Conservation (phyloP, 2,329 filamentous ascomycete species). For the Clonostachys rhizophaga region DNA sequence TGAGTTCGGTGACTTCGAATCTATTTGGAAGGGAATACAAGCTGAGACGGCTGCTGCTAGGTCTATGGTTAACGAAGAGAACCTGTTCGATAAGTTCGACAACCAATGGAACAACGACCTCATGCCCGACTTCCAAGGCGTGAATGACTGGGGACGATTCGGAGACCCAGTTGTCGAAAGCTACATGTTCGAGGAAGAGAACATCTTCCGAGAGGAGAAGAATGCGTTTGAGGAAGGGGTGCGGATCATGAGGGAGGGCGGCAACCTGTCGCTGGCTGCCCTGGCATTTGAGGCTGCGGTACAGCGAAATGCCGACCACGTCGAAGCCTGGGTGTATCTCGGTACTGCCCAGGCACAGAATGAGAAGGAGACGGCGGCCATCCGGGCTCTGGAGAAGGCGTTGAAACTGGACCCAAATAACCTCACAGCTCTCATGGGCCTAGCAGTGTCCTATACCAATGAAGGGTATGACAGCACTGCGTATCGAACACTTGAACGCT, state of each 20-base stretch:
- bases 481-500: slow-evolving; percentile 92
- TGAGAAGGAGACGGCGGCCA: slow-evolving; percentile 95
- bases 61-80: slow-evolving; percentile 64
- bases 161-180: slow-evolving; percentile 77
- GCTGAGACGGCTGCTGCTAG: slow-evolving; percentile 67
- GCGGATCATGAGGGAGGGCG: slow-evolving; percentile 87
- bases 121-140: slow-evolving; percentile 52
- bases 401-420: slow-evolving; percentile 85
- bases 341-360: slow-evolving; percentile 95
- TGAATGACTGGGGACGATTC: slow-evolving; percentile 62
- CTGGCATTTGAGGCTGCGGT: slow-evolving; percentile 94
- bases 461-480: slow-evolving; percentile 97
- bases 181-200: slow-evolving; percentile 94
- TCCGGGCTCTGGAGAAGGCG: slow-evolving; percentile 87
- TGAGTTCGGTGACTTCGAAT: slow-evolving; percentile 84
- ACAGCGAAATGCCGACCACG: slow-evolving; percentile 81
- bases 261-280: slow-evolving; percentile 88
- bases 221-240: slow-evolving; percentile 93
- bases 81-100: slow-evolving; percentile 65
- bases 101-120: slow-evolving; percentile 62
- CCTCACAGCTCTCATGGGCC: slow-evolving; percentile 84
- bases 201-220: slow-evolving; percentile 74
- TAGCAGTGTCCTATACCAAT: slow-evolving; percentile 97
- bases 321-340: slow-evolving; percentile 90
- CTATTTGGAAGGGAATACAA: slow-evolving; percentile 79